A percentile compares a stretch with the other conserved stretches of the same genome.
These are phyloP conservation scores for Globisporangium radiosum DNA, from an alignment of 352 stramenopile species.

Conservation along the genomic window DNA sequence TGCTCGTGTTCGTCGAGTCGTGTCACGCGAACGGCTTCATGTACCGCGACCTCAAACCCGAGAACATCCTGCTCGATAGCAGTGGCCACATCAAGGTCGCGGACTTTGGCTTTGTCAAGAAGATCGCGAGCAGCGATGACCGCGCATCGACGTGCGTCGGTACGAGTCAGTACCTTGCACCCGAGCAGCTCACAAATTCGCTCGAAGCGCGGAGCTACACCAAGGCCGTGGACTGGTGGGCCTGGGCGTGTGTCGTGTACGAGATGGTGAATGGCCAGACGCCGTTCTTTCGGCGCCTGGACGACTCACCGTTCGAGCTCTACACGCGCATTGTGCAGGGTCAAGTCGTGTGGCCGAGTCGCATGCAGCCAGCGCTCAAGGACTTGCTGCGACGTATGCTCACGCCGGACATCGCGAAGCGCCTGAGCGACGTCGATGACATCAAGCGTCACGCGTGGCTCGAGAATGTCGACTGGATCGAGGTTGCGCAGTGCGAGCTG, in stretches of 20 bases:
- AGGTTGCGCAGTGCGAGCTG: conserved; percentile 40
- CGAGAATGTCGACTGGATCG: conserved; percentile 50
- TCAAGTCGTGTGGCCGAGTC: conserved; percentile 44
- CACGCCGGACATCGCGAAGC: conserved; percentile 33
- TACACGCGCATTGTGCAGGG: conserved; percentile 77
- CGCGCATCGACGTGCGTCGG: conserved; percentile 51
- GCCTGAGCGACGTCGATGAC: conserved; percentile 31
- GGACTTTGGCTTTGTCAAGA: conserved; percentile 64
- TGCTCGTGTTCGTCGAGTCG: conserved; percentile 49
- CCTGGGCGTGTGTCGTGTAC: conserved; percentile 73
- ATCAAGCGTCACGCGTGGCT: conserved; percentile 73
- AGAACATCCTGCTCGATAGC: conserved; percentile 86
- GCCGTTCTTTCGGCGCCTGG: conserved; percentile 71
- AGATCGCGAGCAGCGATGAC: conserved; percentile 22
- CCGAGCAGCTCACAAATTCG: conserved; percentile 65
- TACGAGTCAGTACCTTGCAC: conserved; percentile 66
- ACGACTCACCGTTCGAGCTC: conserved; percentile 84
- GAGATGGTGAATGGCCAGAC: conserved; percentile 67
- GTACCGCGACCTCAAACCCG: conserved; percentile 87
- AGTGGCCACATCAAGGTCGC: conserved; percentile 59
- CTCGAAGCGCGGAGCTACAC: conserved; percentile 59
- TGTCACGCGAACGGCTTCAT: conserved; percentile 56
- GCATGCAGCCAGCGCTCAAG: conserved; percentile 34
- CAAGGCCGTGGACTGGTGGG: conserved; percentile 79
- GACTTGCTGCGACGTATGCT: conserved; percentile 71